Conservation (phyloP, 805 yeast genomes). For the Debaryomyces castellii region DNA sequence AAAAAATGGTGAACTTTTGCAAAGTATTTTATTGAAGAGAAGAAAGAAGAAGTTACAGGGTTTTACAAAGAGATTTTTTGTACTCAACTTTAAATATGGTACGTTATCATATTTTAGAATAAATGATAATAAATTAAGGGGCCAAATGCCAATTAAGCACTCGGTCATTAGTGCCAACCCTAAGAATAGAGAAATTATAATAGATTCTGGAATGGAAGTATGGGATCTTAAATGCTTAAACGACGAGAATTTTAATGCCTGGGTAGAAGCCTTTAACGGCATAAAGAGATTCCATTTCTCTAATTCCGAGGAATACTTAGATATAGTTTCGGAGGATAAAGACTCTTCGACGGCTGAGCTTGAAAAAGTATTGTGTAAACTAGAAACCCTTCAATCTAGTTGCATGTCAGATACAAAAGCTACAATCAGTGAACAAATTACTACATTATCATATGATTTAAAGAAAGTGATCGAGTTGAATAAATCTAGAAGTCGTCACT, state of each 20-base stretch:
- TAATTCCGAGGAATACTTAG: constrained; percentile 5
- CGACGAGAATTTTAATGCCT: constrained; percentile 65
- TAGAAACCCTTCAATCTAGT: constrained; percentile 17
- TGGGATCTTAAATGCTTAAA: constrained; percentile 81
- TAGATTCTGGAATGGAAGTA: constrained; percentile 93
- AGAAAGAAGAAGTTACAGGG: constrained; percentile 82
- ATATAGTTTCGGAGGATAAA: constrained; percentile 10
- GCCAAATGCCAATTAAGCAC: constrained; percentile 84
- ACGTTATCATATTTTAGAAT: constrained; percentile 80
- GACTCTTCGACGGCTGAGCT: constrained; percentile 12
- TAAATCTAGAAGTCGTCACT: constrained; percentile 9
- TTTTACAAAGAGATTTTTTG: constrained; percentile 80
- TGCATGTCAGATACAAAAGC: constrained; percentile 1
- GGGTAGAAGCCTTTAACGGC: constrained; percentile 79
- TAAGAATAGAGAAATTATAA: constrained; percentile 63
- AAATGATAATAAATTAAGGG: constrained; percentile 72
- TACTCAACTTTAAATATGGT: constrained; percentile 78
- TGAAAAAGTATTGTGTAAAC: constrained; percentile 18
- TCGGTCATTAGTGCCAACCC: constrained; percentile 82
- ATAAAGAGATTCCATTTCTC: constrained; percentile 32
- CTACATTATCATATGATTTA: constrained; percentile 19
- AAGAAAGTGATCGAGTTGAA: constrained; percentile 14
- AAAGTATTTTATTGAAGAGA: constrained; percentile 77
- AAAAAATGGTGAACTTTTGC: constrained; percentile 68
- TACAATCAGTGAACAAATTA: constrained; percentile 5